phyloP scores from a whole-genome alignment of 768 basidiomycete species.

The Tylopilus rubrobrunneus region DNA sequence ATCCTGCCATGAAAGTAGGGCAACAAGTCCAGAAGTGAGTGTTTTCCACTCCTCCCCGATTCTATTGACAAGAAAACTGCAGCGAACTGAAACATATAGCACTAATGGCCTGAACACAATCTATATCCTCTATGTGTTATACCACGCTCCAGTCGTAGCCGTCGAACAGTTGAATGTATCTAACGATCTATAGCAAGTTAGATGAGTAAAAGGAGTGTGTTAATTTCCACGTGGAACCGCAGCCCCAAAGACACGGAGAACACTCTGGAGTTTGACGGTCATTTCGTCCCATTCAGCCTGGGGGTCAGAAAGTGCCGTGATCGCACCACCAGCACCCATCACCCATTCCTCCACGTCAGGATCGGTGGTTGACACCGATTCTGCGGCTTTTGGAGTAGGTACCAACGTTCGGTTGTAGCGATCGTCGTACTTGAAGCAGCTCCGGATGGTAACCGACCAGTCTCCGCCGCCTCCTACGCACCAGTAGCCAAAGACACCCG shows the following conservation, averaged over 20 bases:
- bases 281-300: slow-evolving; percentile 95
- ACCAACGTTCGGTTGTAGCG: slow-evolving; percentile 11
- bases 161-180: slow-evolving; percentile 20
- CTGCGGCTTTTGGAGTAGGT: slow-evolving; percentile 5
- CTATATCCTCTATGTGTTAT: background rate
- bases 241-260: slow-evolving; percentile 59
- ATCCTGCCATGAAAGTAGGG: slow-evolving; percentile 77
- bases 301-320: slow-evolving; percentile 86
- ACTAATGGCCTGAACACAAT: slow-evolving; percentile 56
- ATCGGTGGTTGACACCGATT: slow-evolving; percentile 10
- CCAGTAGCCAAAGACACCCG: slow-evolving; percentile 93
- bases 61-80: slow-evolving; percentile 4
- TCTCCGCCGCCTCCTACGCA: slow-evolving; percentile 84
- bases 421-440: slow-evolving; percentile 74
- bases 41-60: background rate
- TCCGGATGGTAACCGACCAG: slow-evolving; percentile 93
- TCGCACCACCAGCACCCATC: slow-evolving; percentile 93
- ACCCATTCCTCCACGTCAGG: slow-evolving; percentile 54
- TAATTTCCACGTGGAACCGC: slow-evolving; percentile 23
- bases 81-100: slow-evolving; percentile 83
- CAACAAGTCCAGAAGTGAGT: slow-evolving; percentile 81
- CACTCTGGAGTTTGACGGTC: slow-evolving; percentile 78
- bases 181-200: slow-evolving; percentile 13
- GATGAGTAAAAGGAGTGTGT: background rate
- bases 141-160: background rate